Conservation (phyloP, 139 green algal genomes). For the Volvox africanus region DNA sequence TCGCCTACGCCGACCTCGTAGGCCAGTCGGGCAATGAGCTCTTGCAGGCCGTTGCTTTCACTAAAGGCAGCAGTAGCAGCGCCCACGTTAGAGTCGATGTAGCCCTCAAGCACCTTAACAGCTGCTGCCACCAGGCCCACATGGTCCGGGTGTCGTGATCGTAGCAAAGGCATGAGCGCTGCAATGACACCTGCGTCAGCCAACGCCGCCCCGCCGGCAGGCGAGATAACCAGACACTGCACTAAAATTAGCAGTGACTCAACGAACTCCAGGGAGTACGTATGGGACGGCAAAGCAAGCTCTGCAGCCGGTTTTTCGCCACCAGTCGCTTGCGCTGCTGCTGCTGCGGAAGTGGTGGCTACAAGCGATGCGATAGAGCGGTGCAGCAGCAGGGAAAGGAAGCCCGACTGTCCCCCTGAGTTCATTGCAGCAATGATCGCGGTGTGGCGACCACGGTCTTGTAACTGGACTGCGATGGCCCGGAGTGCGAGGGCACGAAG, state of each 20-base stretch:
- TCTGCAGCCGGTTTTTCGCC: not conserved
- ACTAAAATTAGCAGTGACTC: constrained; percentile 91
- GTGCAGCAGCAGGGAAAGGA: constrained; percentile 88
- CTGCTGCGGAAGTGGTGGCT: constrained; percentile 1
- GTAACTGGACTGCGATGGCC: constrained; percentile 78
- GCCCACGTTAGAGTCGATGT: constrained; percentile 87
- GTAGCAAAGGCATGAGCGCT: constrained; percentile 89
- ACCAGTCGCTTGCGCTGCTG: not conserved
- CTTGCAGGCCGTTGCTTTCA: constrained; percentile 85
- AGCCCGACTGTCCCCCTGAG: constrained; percentile 77
- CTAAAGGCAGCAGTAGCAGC: constrained; percentile 78
- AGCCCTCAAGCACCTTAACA: constrained; percentile 89
- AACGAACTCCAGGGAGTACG: constrained; percentile 69
- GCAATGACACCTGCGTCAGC: constrained; percentile 87
- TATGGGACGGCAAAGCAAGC: constrained; percentile 7
- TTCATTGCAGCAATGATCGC: constrained; percentile 79
- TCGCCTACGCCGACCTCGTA: constrained; percentile 71
- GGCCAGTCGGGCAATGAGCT: constrained; percentile 81
- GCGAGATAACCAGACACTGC: constrained; percentile 70
- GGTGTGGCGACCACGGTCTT: constrained; percentile 80
- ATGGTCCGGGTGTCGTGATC: constrained; percentile 67
- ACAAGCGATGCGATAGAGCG: constrained; percentile 49
- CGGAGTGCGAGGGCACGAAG: constrained; percentile 83
- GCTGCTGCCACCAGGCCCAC: constrained; percentile 76
- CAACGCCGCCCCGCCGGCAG: constrained; percentile 81